Evolutionary conservation across 495 filamentous ascomycete species (phyloP).

Genomic region (Durotheca rogersii): DNA sequence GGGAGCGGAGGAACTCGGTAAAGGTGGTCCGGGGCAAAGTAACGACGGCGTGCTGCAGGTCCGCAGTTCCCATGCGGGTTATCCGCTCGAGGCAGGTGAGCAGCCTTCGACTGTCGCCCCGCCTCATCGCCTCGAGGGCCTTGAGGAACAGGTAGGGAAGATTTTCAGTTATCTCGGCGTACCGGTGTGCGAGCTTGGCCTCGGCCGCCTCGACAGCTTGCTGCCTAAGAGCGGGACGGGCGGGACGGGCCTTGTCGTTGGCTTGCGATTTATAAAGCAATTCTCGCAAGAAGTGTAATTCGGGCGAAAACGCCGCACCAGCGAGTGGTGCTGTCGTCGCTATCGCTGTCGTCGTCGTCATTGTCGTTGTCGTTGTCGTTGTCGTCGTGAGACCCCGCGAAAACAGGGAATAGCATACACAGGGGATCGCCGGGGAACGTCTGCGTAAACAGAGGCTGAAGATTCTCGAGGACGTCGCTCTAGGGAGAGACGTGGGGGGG

Average conservation of each 20-base stretch:
- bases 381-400: slow-evolving; percentile 2
- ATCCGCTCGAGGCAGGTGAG: slow-evolving; percentile 19
- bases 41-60: slow-evolving; percentile 13
- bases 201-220: neutral
- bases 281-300: too few species aligned
- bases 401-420: neutral
- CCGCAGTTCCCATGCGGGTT: slow-evolving; percentile 5
- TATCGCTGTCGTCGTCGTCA: too few species aligned
- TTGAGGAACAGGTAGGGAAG: slow-evolving; percentile 11
- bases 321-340: too few species aligned
- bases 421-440: slow-evolving; percentile 1
- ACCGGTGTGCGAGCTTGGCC: neutral
- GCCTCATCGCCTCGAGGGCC: slow-evolving; percentile 21
- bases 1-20: slow-evolving; percentile 39
- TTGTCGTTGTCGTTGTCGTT: too few species aligned
- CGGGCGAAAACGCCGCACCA: too few species aligned
- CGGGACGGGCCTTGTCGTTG: too few species aligned
- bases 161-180: neutral
- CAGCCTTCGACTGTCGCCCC: slow-evolving; percentile 22
- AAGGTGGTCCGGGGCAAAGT: slow-evolving; percentile 36
- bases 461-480: slow-evolving; percentile 22
- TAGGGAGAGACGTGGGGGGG: slow-evolving; percentile 13
- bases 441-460: slow-evolving; percentile 21
- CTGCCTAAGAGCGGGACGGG: too few species aligned
- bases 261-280: too few species aligned